A percentile compares a stretch with the other conserved stretches of the same genome.
These are phyloP conservation scores for Conringia planisiliqua DNA, from an alignment of 345 rosid genomes.

Conservation along the genomic window DNA sequence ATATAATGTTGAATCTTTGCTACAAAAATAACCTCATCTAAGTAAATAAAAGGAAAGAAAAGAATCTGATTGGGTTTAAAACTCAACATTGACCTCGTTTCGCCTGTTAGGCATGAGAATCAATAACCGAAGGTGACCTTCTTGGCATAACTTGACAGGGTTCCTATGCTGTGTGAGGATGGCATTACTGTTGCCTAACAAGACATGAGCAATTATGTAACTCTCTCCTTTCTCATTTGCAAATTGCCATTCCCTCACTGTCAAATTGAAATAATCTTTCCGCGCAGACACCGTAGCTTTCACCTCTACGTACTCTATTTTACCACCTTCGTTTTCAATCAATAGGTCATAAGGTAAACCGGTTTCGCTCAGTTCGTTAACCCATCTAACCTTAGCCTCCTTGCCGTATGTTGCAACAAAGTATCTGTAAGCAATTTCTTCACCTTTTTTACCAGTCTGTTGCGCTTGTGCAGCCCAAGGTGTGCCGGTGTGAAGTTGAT, in stretches of 20 bases:
- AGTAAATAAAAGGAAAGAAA: background rate
- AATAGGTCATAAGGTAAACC: constrained; percentile 79
- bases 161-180: constrained; percentile 49
- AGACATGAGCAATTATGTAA: constrained; percentile 66
- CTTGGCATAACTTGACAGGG: constrained; percentile 69
- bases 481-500: constrained; percentile 46
- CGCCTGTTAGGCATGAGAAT: constrained; percentile 62
- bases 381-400: constrained; percentile 58
- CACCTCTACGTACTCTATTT: constrained; percentile 64
- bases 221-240: constrained; percentile 59
- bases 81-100: constrained; percentile 18
- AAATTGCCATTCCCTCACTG: constrained; percentile 83
- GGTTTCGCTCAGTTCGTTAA: constrained; percentile 67
- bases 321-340: constrained; percentile 34
- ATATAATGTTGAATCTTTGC: background rate
- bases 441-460: constrained; percentile 70
- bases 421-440: constrained; percentile 61
- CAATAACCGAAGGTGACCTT: constrained; percentile 59
- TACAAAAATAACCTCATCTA: background rate
- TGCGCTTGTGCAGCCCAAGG: constrained; percentile 45
- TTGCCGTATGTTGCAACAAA: constrained; percentile 38
- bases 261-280: constrained; percentile 77
- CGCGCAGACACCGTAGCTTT: constrained; percentile 69
- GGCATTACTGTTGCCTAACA: constrained; percentile 49
- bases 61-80: background rate